These are phyloP conservation scores for Gaeumannomyces sp. DNA, from an alignment of 2,329 filamentous ascomycete species.

Conservation along the genomic window DNA sequence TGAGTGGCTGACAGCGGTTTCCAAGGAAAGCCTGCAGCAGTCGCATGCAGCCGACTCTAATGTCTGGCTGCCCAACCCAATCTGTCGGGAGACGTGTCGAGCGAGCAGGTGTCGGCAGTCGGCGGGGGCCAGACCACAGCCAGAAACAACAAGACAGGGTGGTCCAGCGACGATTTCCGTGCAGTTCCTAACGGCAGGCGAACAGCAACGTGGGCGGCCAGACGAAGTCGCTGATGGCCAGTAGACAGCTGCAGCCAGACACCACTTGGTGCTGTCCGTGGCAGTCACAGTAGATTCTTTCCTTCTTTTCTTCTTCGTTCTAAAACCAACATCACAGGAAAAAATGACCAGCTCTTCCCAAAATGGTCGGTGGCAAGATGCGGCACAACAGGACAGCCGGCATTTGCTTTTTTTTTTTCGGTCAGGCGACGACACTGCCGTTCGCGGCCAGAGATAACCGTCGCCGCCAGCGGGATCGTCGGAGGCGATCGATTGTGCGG, in stretches of 20 bases:
- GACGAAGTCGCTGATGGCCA: not conserved
- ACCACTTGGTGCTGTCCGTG: too few relatives aligned
- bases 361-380: not conserved
- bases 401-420: not conserved
- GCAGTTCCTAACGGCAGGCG: not conserved
- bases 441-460: not conserved
- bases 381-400: not conserved
- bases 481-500: not conserved
- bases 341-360: not conserved
- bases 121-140: not conserved
- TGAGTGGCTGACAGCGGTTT: constrained; percentile 3
- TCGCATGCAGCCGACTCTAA: constrained; percentile 4
- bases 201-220: not conserved
- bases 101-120: not conserved
- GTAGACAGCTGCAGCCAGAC: not conserved
- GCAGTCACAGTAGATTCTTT: too few relatives aligned
- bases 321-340: too few relatives aligned
- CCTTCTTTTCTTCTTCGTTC: too few relatives aligned
- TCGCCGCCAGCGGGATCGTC: not conserved
- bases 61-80: constrained; percentile 9
- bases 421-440: not conserved
- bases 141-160: not conserved
- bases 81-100: constrained; percentile 8
- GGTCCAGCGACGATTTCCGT: not conserved
- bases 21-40: constrained; percentile 8